Conservation (phyloP, 805 yeast genomes). For the Starmera quercuum region DNA sequence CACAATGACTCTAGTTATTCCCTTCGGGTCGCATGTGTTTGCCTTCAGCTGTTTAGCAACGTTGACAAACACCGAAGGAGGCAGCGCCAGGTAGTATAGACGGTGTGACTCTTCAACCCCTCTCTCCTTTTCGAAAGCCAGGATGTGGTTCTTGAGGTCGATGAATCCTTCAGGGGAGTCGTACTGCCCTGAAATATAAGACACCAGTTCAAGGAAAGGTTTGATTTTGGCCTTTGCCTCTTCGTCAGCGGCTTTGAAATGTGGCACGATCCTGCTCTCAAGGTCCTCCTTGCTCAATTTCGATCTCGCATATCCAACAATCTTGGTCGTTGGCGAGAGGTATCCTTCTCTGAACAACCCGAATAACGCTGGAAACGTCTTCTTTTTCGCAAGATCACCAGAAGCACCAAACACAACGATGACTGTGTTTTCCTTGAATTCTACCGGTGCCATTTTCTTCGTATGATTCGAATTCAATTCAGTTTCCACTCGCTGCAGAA, state of each 20-base stretch:
- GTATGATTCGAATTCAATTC: too few species aligned
- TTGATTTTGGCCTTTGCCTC: constrained; percentile 36
- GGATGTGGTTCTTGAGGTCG: constrained; percentile 46
- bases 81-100: constrained; percentile 86
- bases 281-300: constrained; percentile 60
- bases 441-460: constrained; percentile 12
- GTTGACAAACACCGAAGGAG: constrained; percentile 82
- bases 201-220: constrained; percentile 56
- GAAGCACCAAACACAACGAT: constrained; percentile 91
- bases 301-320: constrained; percentile 91
- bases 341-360: constrained; percentile 74
- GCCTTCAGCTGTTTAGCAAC: constrained; percentile 72
- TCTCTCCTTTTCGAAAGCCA: constrained; percentile 46
- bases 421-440: constrained; percentile 57
- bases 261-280: constrained; percentile 54
- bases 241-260: constrained; percentile 49
- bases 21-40: constrained; percentile 58
- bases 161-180: constrained; percentile 72
- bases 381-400: constrained; percentile 92
- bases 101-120: constrained; percentile 56
- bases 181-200: constrained; percentile 74
- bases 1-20: constrained; percentile 74
- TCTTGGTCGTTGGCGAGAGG: constrained; percentile 59
- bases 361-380: constrained; percentile 83
- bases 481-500: too few species aligned